A percentile compares a stretch with the other conserved stretches of the same genome.
These are phyloP conservation scores for Piper betle DNA, from an alignment of 164 flowering plant genomes.

Conservation along the genomic window DNA sequence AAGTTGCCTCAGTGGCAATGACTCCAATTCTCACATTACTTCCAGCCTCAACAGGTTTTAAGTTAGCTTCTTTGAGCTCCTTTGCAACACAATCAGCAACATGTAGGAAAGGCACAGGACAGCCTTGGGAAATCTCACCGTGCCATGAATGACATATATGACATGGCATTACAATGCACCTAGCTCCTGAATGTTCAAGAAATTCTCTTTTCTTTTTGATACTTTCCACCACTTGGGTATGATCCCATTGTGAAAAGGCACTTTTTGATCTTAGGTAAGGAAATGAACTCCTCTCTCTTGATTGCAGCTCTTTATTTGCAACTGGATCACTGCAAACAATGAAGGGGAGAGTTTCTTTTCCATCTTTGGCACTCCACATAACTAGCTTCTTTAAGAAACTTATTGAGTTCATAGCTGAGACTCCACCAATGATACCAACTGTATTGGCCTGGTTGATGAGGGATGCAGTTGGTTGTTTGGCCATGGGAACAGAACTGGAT, in stretches of 20 bases:
- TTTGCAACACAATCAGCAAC: constrained; percentile 65
- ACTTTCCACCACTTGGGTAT: constrained; percentile 31
- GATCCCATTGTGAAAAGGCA: constrained; percentile 13
- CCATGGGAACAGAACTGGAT: constrained; percentile 5
- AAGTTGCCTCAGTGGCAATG: constrained; percentile 36
- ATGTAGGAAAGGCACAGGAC: constrained; percentile 50
- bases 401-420: constrained; percentile 45
- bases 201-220: constrained; percentile 35
- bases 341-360: constrained; percentile 40
- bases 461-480: constrained; percentile 3
- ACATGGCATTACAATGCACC: constrained; percentile 77
- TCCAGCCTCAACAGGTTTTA: constrained; percentile 74
- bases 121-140: constrained; percentile 42
- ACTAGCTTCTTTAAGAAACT: constrained; percentile 46
- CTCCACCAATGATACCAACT: constrained; percentile 69
- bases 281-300: constrained; percentile 13
- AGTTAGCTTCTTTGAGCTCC: constrained; percentile 57
- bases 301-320: constrained; percentile 29
- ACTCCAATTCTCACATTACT: constrained; percentile 50
- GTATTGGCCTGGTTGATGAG: constrained; percentile 30
- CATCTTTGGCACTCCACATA: constrained; percentile 32
- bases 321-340: constrained; percentile 56
- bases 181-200: constrained; percentile 65
- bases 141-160: constrained; percentile 58
- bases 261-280: constrained; percentile 15